Conservation (phyloP, 768 basidiomycete species). For the Lentinula aciculospora region DNA sequence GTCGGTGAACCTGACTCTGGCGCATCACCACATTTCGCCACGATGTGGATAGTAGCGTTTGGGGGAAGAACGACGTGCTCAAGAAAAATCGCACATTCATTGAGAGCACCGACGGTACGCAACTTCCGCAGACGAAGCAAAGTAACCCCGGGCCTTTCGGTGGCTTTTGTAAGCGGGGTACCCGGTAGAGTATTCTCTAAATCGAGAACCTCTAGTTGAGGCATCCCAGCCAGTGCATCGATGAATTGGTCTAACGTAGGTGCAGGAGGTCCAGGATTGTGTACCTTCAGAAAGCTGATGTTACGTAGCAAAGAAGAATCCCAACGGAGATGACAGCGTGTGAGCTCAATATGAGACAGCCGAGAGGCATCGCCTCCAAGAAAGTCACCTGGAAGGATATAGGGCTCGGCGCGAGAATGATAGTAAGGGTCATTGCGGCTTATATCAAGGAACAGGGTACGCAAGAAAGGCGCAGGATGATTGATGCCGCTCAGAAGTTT, state of each 20-base stretch:
- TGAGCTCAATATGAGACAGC: conserved; percentile 30
- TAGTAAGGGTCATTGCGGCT: conserved; percentile 13
- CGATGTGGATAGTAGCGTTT: conserved; percentile 10
- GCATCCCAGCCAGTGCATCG: conserved; percentile 27
- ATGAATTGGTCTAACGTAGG: conserved; percentile 26
- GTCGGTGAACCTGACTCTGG: neutral
- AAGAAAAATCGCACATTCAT: conserved; percentile 20
- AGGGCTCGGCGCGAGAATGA: conserved; percentile 14
- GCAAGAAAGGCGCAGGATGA: conserved; percentile 25
- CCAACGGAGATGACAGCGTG: conserved; percentile 28
- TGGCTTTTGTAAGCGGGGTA: conserved; percentile 10
- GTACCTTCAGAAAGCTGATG: conserved; percentile 31
- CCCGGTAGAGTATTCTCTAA: conserved; percentile 29
- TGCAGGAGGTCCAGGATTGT: conserved; percentile 22
- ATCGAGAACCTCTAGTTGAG: conserved; percentile 24
- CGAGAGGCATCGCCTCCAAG: conserved; percentile 26
- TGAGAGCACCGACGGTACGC: conserved; percentile 13
- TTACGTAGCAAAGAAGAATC: conserved; percentile 25
- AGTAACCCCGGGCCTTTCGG: conserved; percentile 8
- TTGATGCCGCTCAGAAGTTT: conserved; percentile 20
- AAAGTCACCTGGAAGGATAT: conserved; percentile 19
- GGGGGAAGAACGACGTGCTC: conserved; percentile 18
- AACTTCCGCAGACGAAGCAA: conserved; percentile 19
- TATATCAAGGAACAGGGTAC: conserved; percentile 20
- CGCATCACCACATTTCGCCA: conserved; percentile 9